These are phyloP conservation scores for Didymella exigua DNA, from an alignment of 2,329 filamentous ascomycete genomes.

Conservation along the genomic window DNA sequence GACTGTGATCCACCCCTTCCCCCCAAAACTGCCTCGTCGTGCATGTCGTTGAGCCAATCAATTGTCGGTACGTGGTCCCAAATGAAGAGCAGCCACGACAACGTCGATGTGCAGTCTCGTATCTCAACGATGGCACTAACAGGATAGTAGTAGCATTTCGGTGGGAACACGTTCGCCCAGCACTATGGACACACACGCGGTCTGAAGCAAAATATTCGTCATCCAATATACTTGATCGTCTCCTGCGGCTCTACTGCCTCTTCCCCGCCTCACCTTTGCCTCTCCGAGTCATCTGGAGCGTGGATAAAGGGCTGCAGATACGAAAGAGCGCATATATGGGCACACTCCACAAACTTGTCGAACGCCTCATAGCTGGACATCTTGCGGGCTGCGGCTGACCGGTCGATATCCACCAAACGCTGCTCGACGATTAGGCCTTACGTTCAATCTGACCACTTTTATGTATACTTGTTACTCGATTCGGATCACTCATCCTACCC, in stretches of 20 bases:
- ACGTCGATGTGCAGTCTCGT: conserved; percentile 17
- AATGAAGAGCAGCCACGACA: conserved; percentile 29
- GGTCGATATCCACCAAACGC: conserved; percentile 27
- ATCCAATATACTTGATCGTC: conserved; percentile 19
- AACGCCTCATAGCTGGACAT: conserved; percentile 19
- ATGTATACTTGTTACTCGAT: conserved; percentile 25
- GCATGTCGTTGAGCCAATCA: conserved; percentile 33
- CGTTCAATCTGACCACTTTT: conserved; percentile 15
- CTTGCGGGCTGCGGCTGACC: conserved; percentile 25
- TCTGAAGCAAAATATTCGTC: conserved; percentile 5
- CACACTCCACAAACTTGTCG: background rate
- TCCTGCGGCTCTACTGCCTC: conserved; percentile 4
- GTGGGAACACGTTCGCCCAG: conserved; percentile 18
- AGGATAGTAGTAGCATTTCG: background rate
- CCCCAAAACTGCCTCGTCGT: conserved; percentile 20
- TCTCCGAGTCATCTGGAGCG: background rate
- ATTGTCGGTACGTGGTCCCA: conserved; percentile 35
- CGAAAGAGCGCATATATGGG: conserved; percentile 6
- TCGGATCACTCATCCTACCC: conserved; percentile 19
- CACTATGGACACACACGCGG: conserved; percentile 6
- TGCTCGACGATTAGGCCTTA: conserved; percentile 27
- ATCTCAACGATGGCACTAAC: background rate
- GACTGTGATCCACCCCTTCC: background rate
- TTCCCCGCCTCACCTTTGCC: conserved; percentile 11
- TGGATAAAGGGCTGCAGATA: background rate